Evolutionary conservation across 495 filamentous ascomycete genomes (phyloP).

Genomic region (Penicillium canescens): DNA sequence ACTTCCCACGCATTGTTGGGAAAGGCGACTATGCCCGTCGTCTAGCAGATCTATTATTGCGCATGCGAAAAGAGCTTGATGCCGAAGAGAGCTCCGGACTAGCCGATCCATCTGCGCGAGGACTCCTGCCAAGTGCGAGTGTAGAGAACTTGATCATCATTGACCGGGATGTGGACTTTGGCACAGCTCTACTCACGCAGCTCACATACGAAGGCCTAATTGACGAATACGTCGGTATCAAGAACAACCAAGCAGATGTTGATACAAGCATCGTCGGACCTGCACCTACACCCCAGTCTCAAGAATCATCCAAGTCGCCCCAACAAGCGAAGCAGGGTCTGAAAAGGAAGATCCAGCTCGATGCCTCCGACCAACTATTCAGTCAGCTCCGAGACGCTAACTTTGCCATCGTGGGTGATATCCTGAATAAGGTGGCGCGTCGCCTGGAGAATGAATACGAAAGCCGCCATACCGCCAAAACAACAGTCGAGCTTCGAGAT

Average conservation of each 20-base stretch:
- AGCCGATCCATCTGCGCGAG: constrained; percentile 59
- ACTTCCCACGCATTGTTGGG: constrained; percentile 93
- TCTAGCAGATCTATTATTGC: constrained; percentile 82
- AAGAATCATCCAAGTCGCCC: constrained; percentile 54
- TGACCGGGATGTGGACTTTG: constrained; percentile 91
- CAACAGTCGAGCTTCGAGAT: constrained; percentile 82
- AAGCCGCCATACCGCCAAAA: constrained; percentile 83
- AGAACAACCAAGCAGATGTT: constrained; percentile 86
- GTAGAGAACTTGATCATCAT: constrained; percentile 93
- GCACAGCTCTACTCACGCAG: constrained; percentile 87
- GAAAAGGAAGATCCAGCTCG: constrained; percentile 88
- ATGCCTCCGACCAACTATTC: constrained; percentile 87
- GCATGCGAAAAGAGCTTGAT: constrained; percentile 89
- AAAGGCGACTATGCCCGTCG: constrained; percentile 93
- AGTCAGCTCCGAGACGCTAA: constrained; percentile 88
- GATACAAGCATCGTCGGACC: constrained; percentile 87
- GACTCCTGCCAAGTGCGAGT: constrained; percentile 77
- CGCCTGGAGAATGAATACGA: constrained; percentile 88
- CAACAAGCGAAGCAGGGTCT: constrained; percentile 60
- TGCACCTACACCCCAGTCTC: constrained; percentile 54
- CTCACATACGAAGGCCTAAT: constrained; percentile 96
- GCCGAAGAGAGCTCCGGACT: constrained; percentile 70
- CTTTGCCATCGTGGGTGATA: constrained; percentile 86
- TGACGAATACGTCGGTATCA: constrained; percentile 90
- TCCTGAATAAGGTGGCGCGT: constrained; percentile 88